Percentiles rank a stretch among this genome's conserved stretches.
Conservation (phyloP, 2,329 filamentous ascomycete genomes). For the Curvularia verruculosa region DNA sequence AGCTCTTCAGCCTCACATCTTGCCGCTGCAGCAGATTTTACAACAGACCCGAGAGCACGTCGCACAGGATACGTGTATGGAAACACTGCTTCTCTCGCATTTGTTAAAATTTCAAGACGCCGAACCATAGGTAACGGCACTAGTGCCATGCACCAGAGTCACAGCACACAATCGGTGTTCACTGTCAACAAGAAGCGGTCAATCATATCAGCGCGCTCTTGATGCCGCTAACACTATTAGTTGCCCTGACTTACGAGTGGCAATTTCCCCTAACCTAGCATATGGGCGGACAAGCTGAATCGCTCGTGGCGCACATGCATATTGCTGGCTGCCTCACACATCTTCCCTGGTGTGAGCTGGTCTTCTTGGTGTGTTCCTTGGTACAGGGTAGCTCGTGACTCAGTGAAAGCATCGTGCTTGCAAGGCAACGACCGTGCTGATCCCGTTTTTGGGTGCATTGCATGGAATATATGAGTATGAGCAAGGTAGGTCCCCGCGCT, state of each 20-base stretch:
- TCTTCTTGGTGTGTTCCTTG: slow-evolving; percentile 3
- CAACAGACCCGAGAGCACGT: background rate
- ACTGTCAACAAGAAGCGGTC: slow-evolving; percentile 6
- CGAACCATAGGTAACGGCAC: background rate
- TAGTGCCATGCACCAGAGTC: background rate
- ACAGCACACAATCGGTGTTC: background rate
- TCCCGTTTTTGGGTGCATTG: slow-evolving; percentile 4
- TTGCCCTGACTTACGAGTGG: slow-evolving; percentile 4
- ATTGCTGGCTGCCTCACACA: slow-evolving; percentile 14
- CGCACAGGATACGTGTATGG: background rate
- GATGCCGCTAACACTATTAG: slow-evolving; percentile 10
- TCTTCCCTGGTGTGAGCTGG: slow-evolving; percentile 2
- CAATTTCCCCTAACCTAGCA: slow-evolving; percentile 21
- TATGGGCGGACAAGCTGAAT: slow-evolving; percentile 7
- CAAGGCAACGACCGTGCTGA: slow-evolving; percentile 7
- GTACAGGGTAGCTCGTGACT: slow-evolving; percentile 5
- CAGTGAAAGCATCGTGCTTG: slow-evolving; percentile 10
- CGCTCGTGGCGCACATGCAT: slow-evolving; percentile 6
- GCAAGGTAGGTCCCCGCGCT: slow-evolving; percentile 13
- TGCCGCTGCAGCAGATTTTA: background rate
- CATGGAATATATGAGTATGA: slow-evolving; percentile 14
- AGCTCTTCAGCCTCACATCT: slow-evolving; percentile 7
- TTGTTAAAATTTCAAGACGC: background rate
- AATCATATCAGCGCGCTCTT: slow-evolving; percentile 7
- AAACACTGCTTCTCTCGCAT: background rate